A percentile compares a stretch with the other conserved stretches of the same genome.
These are phyloP conservation scores for Plantago lanceolata DNA, from an alignment of 305 asterid species.

Conservation along the genomic window DNA sequence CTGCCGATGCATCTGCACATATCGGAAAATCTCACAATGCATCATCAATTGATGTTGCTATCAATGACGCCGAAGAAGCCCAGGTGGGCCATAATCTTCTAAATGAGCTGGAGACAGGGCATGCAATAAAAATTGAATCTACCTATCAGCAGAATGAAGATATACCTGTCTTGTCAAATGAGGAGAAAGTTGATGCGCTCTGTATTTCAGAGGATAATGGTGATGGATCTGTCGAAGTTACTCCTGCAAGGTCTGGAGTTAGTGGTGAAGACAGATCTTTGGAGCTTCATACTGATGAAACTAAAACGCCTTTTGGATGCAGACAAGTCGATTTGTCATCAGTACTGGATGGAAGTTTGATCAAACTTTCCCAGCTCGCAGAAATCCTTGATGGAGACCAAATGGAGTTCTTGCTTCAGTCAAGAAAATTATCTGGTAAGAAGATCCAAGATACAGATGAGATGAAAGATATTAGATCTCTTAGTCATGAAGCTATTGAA, in stretches of 20 bases:
- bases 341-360: slow-evolving; percentile 46
- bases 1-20: slow-evolving; percentile 27
- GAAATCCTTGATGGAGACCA: slow-evolving; percentile 67
- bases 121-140: slow-evolving; percentile 30
- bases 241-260: slow-evolving; percentile 29
- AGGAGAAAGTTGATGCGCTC: slow-evolving; percentile 32
- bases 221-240: slow-evolving; percentile 27
- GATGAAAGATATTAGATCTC: slow-evolving; percentile 26
- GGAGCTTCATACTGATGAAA: slow-evolving; percentile 26
- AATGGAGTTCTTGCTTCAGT: slow-evolving; percentile 52
- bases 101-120: slow-evolving; percentile 28
- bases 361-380: slow-evolving; percentile 73
- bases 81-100: slow-evolving; percentile 23
- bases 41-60: slow-evolving; percentile 28
- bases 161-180: slow-evolving; percentile 30
- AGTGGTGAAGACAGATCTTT: slow-evolving; percentile 31
- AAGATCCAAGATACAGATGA: slow-evolving; percentile 25
- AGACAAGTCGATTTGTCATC: slow-evolving; percentile 51
- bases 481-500: slow-evolving; percentile 44
- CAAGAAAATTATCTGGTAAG: slow-evolving; percentile 40
- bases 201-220: slow-evolving; percentile 33
- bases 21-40: slow-evolving; percentile 29
- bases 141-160: slow-evolving; percentile 34
- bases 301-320: slow-evolving; percentile 34
- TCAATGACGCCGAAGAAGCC: slow-evolving; percentile 34